Base-by-base conservation (phyloP, 2,329 filamentous ascomycete species). In the Fusarium chuoi region DNA sequence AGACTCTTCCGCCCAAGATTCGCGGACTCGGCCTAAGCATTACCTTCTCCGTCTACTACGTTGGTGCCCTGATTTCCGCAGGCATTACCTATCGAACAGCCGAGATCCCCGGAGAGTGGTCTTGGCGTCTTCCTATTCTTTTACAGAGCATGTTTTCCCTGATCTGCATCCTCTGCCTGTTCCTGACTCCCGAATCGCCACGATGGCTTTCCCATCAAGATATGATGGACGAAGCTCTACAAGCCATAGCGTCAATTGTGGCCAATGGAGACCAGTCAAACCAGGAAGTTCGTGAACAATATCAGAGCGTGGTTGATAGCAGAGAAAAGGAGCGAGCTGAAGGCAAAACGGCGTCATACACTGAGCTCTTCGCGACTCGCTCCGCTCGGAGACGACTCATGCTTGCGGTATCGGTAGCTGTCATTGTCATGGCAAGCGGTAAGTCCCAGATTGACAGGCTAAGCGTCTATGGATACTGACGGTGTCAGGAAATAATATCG, bases 361-460 rank as follows among this genome's bases (percentile, higher is more conserved):
- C 30, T 4, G 18, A 57, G 18, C 39, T 57, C 17, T 48, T 48
- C 18, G 9, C 8, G 30, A 48, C 55, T 26, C 55, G 39, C 4
- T 46, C 30, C 10, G 39, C 55, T 30, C 33, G 24, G 2, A 59
- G 33, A 5, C 56, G 55, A 26, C 39, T 57, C 14, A 57, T 57
- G 55, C 55, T 57, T 28, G 55, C 55, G 0, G 28, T 59, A 15
- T 59, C 56, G 7, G 56, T 59, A 7, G 56, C 56, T 24, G 56
- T 59, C 8, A 59, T 59, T 5, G 33, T 46, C 8, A 59, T 59
- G 56, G 55, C 55, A 14, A 57, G 55, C 30, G 55, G 55, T 44
- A 28, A 18, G 26, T 30, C 2, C 6, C 5, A 24, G 5, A 20
- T 52, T 3, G 17, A 6, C 8, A 11, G n/a, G 6, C 22, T 3